Evolutionary conservation across 2,329 filamentous ascomycete genomes (phyloP).

Genomic region (Bretziella fagacearum): DNA sequence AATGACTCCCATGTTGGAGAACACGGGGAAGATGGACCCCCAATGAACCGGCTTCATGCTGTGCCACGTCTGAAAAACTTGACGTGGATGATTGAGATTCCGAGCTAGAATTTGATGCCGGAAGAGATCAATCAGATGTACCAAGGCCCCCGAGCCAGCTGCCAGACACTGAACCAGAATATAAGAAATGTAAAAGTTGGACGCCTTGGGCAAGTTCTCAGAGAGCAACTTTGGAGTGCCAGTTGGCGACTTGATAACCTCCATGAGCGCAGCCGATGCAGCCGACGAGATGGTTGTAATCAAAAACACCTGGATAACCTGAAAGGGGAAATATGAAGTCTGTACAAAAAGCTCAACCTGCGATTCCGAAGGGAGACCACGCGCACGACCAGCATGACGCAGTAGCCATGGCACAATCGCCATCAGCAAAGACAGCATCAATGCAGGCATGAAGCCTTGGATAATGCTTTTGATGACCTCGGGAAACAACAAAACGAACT

Average conservation of each 20-base stretch:
- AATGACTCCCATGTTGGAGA: constrained; percentile 66
- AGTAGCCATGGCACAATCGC: constrained; percentile 64
- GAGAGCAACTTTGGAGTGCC: constrained; percentile 36
- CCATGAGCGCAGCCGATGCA: constrained; percentile 45
- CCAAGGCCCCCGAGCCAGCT: constrained; percentile 54
- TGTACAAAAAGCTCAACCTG: constrained; percentile 62
- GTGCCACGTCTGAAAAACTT: constrained; percentile 65
- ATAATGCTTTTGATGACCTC: constrained; percentile 54
- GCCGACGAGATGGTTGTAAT: constrained; percentile 64
- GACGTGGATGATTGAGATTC: constrained; percentile 61
- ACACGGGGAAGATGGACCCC: constrained; percentile 68
- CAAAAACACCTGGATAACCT: constrained; percentile 71
- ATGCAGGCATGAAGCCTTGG: constrained; percentile 63
- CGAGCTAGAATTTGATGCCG: constrained; percentile 44
- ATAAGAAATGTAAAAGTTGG: constrained; percentile 83
- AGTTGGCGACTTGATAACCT: constrained; percentile 32
- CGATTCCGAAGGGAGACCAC: constrained; percentile 53
- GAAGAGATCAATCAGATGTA: constrained; percentile 51
- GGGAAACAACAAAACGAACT: constrained; percentile 59
- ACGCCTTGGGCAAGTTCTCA: constrained; percentile 53
- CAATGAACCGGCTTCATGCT: constrained; percentile 57
- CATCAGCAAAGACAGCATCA: constrained; percentile 69
- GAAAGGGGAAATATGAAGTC: constrained; percentile 64
- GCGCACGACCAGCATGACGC: constrained; percentile 53
- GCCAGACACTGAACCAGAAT: constrained; percentile 83